These are phyloP conservation scores for Hydrangea macrophylla DNA, from an alignment of 148 eudicot species.

Conservation along the genomic window DNA sequence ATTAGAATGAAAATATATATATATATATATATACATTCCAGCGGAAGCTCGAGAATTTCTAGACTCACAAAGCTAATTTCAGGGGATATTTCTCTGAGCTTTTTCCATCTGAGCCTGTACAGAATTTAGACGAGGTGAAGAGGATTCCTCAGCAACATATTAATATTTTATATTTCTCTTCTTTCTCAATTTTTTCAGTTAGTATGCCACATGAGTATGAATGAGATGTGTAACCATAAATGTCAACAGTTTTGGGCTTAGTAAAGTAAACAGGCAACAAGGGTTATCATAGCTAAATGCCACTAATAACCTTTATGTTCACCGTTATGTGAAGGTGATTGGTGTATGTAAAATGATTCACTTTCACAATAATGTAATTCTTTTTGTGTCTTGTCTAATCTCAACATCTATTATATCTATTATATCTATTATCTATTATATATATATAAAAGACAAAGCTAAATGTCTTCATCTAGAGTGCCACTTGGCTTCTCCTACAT, in stretches of 20 bases:
- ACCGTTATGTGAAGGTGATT: neutral
- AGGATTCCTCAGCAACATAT: neutral
- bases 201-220: neutral
- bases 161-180: neutral
- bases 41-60: neutral
- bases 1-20: neutral
- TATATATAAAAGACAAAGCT: too few relatives aligned
- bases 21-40: too few relatives aligned
- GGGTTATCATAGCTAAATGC: neutral
- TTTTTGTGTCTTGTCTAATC: too few relatives aligned
- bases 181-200: too few relatives aligned
- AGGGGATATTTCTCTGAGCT: neutral
- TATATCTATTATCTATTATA: too few relatives aligned
- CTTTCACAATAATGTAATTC: too few relatives aligned
- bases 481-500: too few relatives aligned
- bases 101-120: constrained; percentile 4
- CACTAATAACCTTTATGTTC: neutral
- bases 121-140: neutral
- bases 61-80: neutral
- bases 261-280: neutral
- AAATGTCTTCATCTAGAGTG: too few relatives aligned
- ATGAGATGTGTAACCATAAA: neutral
- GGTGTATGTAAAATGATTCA: neutral
- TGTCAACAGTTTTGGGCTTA: neutral
- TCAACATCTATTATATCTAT: too few relatives aligned